phyloP scores from a whole-genome alignment of 192 early-diverging fungal species.

The Thamnidium elegans region DNA sequence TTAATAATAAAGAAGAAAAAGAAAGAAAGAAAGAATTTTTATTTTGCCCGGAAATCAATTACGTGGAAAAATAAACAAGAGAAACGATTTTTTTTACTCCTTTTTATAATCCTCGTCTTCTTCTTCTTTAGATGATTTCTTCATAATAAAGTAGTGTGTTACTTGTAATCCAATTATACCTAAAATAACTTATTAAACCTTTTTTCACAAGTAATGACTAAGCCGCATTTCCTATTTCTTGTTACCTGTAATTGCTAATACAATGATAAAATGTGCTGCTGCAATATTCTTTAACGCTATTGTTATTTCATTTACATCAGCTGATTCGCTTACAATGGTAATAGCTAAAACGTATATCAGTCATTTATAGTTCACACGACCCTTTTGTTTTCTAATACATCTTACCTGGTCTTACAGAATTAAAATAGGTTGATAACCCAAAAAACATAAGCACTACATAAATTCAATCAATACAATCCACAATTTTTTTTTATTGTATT shows the following conservation, averaged over 20 bases:
- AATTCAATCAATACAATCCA: not conserved
- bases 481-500: not conserved
- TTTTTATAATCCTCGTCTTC: not conserved
- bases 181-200: not conserved
- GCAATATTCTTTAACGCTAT: constrained; percentile 26
- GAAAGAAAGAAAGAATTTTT: not conserved
- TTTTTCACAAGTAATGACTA: too few species aligned
- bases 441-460: constrained; percentile 15
- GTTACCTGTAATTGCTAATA: constrained; percentile 27
- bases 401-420: constrained; percentile 23
- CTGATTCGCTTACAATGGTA: constrained; percentile 8
- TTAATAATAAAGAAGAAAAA: not conserved
- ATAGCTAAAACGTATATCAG: constrained; percentile 1
- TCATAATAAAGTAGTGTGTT: constrained; percentile 18
- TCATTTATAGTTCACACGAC: too few species aligned
- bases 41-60: too few species aligned
- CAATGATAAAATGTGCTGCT: constrained; percentile 29
- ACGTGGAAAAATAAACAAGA: not conserved
- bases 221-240: too few species aligned
- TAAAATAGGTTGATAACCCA: constrained; percentile 18
- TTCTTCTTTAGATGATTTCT: constrained; percentile 6
- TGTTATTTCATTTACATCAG: constrained; percentile 12
- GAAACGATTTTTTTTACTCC: not conserved
- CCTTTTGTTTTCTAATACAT: not conserved
- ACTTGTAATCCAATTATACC: constrained; percentile 24